Conservation (phyloP, 331 rosid genomes). For the Quercus phellos region DNA sequence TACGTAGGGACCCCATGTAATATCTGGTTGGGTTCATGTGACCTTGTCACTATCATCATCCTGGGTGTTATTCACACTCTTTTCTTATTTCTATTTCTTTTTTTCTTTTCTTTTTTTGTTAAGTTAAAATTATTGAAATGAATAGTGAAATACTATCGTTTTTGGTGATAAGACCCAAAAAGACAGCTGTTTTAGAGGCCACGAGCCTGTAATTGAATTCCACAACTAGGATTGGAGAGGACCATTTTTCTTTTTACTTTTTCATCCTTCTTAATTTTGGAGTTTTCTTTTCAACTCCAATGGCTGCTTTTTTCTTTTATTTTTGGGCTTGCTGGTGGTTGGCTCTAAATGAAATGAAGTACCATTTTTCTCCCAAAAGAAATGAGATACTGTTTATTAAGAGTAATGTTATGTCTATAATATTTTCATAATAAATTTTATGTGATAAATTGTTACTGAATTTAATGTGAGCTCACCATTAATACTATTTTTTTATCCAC, state of each 20-base stretch:
- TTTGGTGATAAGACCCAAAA: constrained; percentile 14
- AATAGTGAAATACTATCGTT: background rate
- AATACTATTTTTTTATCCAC: too few relatives aligned
- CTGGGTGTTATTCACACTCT: constrained; percentile 30
- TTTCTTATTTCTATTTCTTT: background rate
- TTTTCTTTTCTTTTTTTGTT: background rate
- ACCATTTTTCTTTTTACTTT: constrained; percentile 30
- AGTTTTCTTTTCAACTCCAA: constrained; percentile 2
- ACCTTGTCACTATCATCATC: constrained; percentile 62
- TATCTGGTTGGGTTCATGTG: constrained; percentile 67
- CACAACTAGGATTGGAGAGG: constrained; percentile 37
- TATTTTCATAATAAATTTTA: too few relatives aligned
- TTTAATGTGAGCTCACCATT: too few relatives aligned
- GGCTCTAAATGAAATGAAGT: background rate
- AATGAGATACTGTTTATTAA: too few relatives aligned
- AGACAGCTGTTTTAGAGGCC: constrained; percentile 39
- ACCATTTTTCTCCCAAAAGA: too few relatives aligned
- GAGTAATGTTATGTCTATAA: too few relatives aligned
- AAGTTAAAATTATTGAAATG: background rate
- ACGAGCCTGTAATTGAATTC: constrained; percentile 26
- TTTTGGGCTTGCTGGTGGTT: background rate
- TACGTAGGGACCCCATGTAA: constrained; percentile 72
- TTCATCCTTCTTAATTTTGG: constrained; percentile 13
- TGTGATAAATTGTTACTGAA: too few relatives aligned
- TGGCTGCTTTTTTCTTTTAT: too few relatives aligned